Percentiles rank a stretch among this genome's conserved stretches.
Conservation (phyloP, 1,284 basidiomycete species). For the Chondrostereum purpureum region DNA sequence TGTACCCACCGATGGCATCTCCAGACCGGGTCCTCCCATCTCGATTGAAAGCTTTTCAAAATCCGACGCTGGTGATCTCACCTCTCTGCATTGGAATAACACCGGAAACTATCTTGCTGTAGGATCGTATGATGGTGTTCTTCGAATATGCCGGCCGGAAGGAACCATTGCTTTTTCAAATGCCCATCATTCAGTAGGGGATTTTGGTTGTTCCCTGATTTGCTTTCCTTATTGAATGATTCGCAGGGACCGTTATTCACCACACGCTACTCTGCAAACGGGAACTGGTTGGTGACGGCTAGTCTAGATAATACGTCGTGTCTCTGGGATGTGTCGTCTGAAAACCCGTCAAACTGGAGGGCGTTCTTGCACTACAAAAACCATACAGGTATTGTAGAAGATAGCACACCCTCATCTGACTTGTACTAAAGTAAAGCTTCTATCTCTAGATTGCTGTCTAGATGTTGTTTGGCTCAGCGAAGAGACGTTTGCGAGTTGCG, state of each 20-base stretch:
- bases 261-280: conserved; percentile 62
- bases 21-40: conserved; percentile 32
- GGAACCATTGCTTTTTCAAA: conserved; percentile 58
- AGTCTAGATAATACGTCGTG: conserved; percentile 71
- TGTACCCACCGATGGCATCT: conserved; percentile 40
- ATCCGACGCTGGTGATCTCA: conserved; percentile 49
- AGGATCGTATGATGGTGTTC: conserved; percentile 65
- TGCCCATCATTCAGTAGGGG: conserved; percentile 61
- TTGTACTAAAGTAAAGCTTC: conserved; percentile 13
- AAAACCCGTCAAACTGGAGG: conserved; percentile 35
- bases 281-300: conserved; percentile 63
- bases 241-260: conserved; percentile 72
- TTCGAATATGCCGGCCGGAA: conserved; percentile 53
- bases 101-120: conserved; percentile 69
- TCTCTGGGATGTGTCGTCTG: conserved; percentile 62
- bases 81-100: conserved; percentile 67
- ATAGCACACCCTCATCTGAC: conserved; percentile 5
- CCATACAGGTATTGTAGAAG: conserved; percentile 49
- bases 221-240: conserved; percentile 18
- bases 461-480: conserved; percentile 79
- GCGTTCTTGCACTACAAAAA: conserved; percentile 55
- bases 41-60: conserved; percentile 44
- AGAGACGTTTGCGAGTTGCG: conserved; percentile 65
- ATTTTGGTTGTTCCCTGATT: conserved; percentile 21
- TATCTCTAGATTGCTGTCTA: conserved; percentile 59